A percentile compares a stretch with the other conserved stretches of the same genome.
These are phyloP conservation scores for Globisporangium cylindrosporum DNA, from an alignment of 352 stramenopile genomes.

Conservation along the genomic window DNA sequence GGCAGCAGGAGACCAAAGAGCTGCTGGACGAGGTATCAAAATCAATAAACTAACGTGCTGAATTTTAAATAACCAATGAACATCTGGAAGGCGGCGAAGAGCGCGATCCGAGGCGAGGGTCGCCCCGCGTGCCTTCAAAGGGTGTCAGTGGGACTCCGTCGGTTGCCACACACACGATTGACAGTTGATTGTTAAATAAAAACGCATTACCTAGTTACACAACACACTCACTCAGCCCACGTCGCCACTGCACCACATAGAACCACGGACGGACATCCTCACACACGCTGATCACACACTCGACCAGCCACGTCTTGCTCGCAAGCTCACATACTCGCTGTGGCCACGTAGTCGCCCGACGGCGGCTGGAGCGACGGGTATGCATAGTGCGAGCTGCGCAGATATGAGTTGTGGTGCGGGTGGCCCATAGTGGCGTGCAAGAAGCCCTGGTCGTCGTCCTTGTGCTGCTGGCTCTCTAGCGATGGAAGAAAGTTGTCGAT, in stretches of 20 bases:
- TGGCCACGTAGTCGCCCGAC: slow-evolving; percentile 25
- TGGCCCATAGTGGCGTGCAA: slow-evolving; percentile 24
- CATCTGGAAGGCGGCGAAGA: too few species aligned
- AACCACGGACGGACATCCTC: neutral
- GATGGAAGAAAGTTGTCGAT: slow-evolving; percentile 64
- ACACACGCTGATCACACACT: neutral
- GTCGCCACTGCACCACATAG: neutral
- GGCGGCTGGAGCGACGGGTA: slow-evolving; percentile 17
- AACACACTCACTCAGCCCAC: neutral
- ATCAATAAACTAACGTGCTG: too few species aligned
- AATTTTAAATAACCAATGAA: slow-evolving; percentile 1
- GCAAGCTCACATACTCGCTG: slow-evolving; percentile 33
- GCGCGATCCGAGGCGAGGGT: too few species aligned
- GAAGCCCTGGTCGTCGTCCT: neutral
- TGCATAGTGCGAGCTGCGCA: slow-evolving; percentile 21
- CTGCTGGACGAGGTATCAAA: too few species aligned
- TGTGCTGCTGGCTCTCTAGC: slow-evolving; percentile 24
- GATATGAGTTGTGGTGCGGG: slow-evolving; percentile 15
- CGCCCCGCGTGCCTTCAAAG: too few species aligned
- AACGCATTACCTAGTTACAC: neutral
- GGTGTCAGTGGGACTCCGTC: too few species aligned
- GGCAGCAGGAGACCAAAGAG: too few species aligned
- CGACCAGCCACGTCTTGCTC: neutral
- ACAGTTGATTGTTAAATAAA: neutral
- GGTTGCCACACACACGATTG: too few species aligned